Percentiles rank a stretch among this genome's conserved stretches.
Evolutionary conservation across 345 rosid species (phyloP).

Genomic region (Excoecaria cochinchinensis): DNA sequence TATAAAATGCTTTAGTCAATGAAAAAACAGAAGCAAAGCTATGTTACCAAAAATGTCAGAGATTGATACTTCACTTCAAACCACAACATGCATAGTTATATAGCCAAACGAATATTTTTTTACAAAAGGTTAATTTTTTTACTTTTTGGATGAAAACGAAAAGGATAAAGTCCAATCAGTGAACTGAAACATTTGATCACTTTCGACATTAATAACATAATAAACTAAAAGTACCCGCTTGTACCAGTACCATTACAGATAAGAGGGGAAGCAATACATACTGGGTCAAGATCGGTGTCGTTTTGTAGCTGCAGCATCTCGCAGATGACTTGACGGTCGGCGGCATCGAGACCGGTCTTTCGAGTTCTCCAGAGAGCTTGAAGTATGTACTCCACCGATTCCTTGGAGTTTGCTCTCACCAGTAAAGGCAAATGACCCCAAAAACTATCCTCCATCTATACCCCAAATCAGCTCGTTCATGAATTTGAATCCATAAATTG

Average conservation of each 20-base stretch:
- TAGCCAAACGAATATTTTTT: too few species aligned
- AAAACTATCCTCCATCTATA: constrained; percentile 41
- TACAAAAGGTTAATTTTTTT: too few species aligned
- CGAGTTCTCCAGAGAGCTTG: constrained; percentile 67
- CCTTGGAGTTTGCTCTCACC: constrained; percentile 54
- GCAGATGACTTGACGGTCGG: constrained; percentile 49
- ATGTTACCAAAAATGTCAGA: background rate
- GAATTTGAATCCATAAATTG: background rate
- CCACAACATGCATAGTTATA: too few species aligned
- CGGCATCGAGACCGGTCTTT: constrained; percentile 51
- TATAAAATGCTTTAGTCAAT: background rate
- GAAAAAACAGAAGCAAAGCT: background rate
- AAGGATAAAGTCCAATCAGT: background rate
- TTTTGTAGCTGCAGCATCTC: constrained; percentile 55
- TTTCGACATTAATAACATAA: background rate
- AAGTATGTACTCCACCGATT: constrained; percentile 56
- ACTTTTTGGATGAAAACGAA: too few species aligned
- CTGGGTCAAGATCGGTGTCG: constrained; percentile 69
- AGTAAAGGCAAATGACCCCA: constrained; percentile 60
- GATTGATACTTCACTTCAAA: background rate
- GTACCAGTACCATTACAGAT: background rate
- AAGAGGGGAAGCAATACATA: constrained; percentile 5
- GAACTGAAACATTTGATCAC: background rate
- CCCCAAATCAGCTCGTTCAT: background rate
- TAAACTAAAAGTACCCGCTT: background rate